Evolutionary conservation across 2,329 filamentous ascomycete genomes (phyloP).

Genomic region (Xylaria sp.): DNA sequence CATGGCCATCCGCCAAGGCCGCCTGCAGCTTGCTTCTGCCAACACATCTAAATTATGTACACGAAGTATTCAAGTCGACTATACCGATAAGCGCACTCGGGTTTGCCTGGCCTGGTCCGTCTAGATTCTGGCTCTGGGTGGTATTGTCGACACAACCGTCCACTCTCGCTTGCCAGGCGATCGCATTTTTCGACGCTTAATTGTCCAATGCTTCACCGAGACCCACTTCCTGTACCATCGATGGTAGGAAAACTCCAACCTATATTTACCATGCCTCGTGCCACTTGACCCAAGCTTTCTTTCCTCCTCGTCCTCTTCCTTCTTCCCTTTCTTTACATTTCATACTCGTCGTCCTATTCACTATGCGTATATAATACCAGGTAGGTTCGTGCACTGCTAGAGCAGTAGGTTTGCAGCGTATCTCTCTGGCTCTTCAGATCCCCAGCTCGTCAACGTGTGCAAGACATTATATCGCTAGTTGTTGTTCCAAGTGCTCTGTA

Average conservation of each 20-base stretch:
- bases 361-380: not conserved
- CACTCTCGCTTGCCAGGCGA: constrained; percentile 18
- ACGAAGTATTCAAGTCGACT: constrained; percentile 18
- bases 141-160: constrained; percentile 34
- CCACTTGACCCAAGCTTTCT: constrained; percentile 5
- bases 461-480: not conserved
- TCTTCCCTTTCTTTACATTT: not conserved
- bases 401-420: constrained; percentile 13
- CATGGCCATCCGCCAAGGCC: constrained; percentile 41
- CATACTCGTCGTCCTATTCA: not conserved
- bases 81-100: constrained; percentile 19
- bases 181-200: constrained; percentile 26
- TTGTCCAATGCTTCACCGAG: constrained; percentile 39
- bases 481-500: not conserved
- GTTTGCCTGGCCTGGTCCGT: constrained; percentile 12
- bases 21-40: constrained; percentile 40
- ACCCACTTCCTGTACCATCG: constrained; percentile 32
- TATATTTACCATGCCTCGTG: constrained; percentile 25
- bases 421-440: not conserved
- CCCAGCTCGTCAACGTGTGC: not conserved
- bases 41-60: constrained; percentile 32
- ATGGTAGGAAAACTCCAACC: constrained; percentile 14
- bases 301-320: not conserved
- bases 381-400: not conserved
- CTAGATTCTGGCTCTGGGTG: constrained; percentile 26